Percentiles rank a stretch among this genome's conserved stretches.
Conservation (phyloP, 129 eudicot species). For the Pseudognaphalium luteoalbum region DNA sequence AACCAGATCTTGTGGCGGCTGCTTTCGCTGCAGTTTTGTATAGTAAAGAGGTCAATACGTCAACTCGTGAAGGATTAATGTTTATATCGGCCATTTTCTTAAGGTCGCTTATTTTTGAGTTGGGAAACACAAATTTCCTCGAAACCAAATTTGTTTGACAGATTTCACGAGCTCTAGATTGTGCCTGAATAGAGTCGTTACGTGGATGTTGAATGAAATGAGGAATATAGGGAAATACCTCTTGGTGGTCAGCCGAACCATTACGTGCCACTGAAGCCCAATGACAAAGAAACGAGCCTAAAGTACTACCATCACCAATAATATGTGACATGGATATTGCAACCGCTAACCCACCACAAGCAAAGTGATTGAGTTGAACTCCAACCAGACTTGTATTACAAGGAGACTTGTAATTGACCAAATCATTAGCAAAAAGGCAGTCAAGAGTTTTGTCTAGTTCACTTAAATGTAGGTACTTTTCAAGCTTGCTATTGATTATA, state of each 20-base stretch:
- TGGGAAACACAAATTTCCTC: background rate
- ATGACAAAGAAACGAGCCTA: background rate
- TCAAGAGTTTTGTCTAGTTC: background rate
- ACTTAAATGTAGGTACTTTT: background rate
- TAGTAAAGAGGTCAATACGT: background rate
- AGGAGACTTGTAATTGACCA: background rate
- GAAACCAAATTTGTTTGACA: background rate
- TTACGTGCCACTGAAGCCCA: background rate
- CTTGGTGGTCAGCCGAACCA: background rate
- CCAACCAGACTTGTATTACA: background rate
- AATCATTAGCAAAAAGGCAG: background rate
- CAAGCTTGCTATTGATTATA: background rate
- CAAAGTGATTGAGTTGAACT: slow-evolving; percentile 6
- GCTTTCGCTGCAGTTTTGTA: background rate
- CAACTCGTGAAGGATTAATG: background rate
- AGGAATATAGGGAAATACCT: background rate
- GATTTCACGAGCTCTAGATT: background rate
- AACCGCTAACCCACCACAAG: background rate
- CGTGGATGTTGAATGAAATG: background rate
- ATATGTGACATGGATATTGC: slow-evolving; percentile 2
- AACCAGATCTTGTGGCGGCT: background rate
- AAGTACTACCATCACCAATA: background rate
- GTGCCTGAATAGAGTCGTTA: background rate
- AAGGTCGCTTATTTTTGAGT: background rate
- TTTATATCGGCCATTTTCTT: background rate